Conservation (phyloP, 176 grass and related monocot genomes). For the Aegilops longissima region DNA sequence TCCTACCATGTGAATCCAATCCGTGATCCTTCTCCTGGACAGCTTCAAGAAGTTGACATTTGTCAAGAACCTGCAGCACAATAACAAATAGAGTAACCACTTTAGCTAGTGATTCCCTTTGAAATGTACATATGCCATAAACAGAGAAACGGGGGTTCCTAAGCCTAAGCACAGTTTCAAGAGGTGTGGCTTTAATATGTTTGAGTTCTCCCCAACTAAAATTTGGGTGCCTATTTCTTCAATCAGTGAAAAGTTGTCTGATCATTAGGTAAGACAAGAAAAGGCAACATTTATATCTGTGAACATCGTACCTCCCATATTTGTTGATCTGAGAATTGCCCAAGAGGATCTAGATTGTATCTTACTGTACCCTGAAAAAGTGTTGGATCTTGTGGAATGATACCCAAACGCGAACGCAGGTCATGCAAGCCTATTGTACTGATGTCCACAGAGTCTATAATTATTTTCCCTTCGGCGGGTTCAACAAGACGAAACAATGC, state of each 20-base stretch:
- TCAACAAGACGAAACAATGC: conserved; percentile 92
- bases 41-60: conserved; percentile 87
- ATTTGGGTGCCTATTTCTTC: too few species aligned
- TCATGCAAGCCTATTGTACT: conserved; percentile 79
- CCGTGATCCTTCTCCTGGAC: conserved; percentile 80
- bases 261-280: neutral
- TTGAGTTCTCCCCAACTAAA: too few species aligned
- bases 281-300: neutral
- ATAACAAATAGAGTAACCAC: neutral
- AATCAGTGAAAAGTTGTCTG: neutral
- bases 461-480: conserved; percentile 76
- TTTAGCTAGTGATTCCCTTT: neutral
- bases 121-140: too few species aligned
- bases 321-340: conserved; percentile 65
- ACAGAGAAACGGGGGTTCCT: too few species aligned
- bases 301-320: conserved; percentile 75
- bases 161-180: neutral
- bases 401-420: conserved; percentile 79
- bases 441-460: conserved; percentile 71
- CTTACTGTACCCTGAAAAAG: conserved; percentile 85
- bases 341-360: conserved; percentile 86
- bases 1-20: conserved; percentile 76
- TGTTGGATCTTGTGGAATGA: conserved; percentile 99
- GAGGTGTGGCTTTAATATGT: neutral
- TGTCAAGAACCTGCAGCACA: conserved; percentile 65